Conservation (phyloP, 148 eudicot species). For the Euryodendron excelsum region DNA sequence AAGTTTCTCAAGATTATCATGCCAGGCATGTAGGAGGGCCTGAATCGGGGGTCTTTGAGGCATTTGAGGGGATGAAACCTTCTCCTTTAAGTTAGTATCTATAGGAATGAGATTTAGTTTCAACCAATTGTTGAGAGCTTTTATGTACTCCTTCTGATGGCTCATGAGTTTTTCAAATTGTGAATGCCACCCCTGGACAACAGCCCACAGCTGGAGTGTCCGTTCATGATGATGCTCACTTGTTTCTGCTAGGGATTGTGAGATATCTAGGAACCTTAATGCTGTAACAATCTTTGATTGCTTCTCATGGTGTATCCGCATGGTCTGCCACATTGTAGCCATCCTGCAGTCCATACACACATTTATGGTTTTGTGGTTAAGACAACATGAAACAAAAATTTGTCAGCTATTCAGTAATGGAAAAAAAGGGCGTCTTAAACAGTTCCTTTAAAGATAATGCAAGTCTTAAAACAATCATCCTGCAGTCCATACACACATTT, state of each 20-base stretch:
- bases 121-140: slow-evolving; percentile 76
- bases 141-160: slow-evolving; percentile 68
- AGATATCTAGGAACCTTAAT: slow-evolving; percentile 45
- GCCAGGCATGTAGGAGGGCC: slow-evolving; percentile 69
- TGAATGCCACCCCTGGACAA: slow-evolving; percentile 63
- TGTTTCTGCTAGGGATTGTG: slow-evolving; percentile 76
- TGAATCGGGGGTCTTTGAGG: slow-evolving; percentile 73
- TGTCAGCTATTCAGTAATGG: too few species aligned
- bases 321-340: slow-evolving; percentile 87
- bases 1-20: slow-evolving; percentile 69
- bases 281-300: slow-evolving; percentile 53
- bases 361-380: not conserved
- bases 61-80: slow-evolving; percentile 71
- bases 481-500: not conserved
- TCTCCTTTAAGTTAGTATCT: slow-evolving; percentile 78
- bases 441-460: not conserved
- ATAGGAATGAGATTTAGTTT: slow-evolving; percentile 82
- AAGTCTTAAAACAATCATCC: not conserved
- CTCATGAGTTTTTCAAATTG: slow-evolving; percentile 63
- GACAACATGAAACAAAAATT: not conserved
- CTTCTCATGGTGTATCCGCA: slow-evolving; percentile 56
- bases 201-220: slow-evolving; percentile 60
- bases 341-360: slow-evolving; percentile 46
- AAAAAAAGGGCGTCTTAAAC: not conserved
- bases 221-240: slow-evolving; percentile 60